phyloP scores from a whole-genome alignment of 495 filamentous ascomycete genomes.

The Alectoria sarmentosa region DNA sequence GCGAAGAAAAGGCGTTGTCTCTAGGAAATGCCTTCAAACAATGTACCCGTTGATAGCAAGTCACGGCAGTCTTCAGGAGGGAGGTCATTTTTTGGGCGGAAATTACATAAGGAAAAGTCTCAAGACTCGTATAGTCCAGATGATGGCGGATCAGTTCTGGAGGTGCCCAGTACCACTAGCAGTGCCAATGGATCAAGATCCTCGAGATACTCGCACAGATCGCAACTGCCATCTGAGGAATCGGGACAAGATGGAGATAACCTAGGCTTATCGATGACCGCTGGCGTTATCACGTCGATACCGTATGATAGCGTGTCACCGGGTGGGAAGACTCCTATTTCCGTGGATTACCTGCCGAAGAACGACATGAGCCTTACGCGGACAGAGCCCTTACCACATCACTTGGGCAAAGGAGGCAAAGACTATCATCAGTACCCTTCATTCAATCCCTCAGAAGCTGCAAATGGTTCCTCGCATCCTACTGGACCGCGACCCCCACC shows the following conservation, averaged over 20 bases:
- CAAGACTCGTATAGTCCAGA: conserved; percentile 43
- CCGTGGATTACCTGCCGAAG: conserved; percentile 69
- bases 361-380: conserved; percentile 55
- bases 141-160: conserved; percentile 47
- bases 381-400: conserved; percentile 70
- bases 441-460: conserved; percentile 48
- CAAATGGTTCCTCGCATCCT: conserved; percentile 49
- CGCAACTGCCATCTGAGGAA: conserved; percentile 70
- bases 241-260: conserved; percentile 41
- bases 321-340: conserved; percentile 61
- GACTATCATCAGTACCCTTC: conserved; percentile 91
- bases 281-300: conserved; percentile 85
- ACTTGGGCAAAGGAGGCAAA: conserved; percentile 64
- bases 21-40: conserved; percentile 45
- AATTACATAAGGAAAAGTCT: conserved; percentile 64
- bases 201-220: conserved; percentile 73
- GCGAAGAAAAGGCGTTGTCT: conserved; percentile 5
- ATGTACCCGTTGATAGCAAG: conserved; percentile 61
- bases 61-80: conserved; percentile 74
- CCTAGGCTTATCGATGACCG: conserved; percentile 59
- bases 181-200: conserved; percentile 60
- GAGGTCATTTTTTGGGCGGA: conserved; percentile 82
- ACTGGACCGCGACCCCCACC: conserved; percentile 66
- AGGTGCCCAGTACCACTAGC: conserved; percentile 43
- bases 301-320: conserved; percentile 65